phyloP scores from a whole-genome alignment of 2,329 filamentous ascomycete genomes.

The Metarhizium rileyi region DNA sequence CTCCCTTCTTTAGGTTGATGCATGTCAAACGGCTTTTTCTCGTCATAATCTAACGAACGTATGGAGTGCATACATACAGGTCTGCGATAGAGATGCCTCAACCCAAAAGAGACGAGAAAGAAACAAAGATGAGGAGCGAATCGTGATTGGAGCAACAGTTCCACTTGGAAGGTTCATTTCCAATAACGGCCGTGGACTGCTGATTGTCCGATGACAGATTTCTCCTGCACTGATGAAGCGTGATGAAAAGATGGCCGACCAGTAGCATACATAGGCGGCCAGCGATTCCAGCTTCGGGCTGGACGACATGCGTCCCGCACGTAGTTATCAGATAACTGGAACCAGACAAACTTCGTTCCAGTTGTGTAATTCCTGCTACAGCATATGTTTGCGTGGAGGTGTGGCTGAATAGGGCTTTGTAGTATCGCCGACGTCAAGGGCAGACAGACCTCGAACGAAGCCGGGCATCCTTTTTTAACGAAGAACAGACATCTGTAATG shows the following conservation, averaged over 20 bases:
- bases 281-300: background rate
- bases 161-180: background rate
- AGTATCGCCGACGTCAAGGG: no score
- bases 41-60: slow-evolving; percentile 2
- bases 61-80: background rate
- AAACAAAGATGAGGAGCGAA: background rate
- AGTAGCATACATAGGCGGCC: background rate
- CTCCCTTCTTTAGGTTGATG: background rate
- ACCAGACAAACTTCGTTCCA: background rate
- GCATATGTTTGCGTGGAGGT: background rate
- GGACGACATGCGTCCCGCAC: background rate
- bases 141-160: background rate
- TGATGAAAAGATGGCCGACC: background rate
- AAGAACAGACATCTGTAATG: no score
- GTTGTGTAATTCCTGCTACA: background rate
- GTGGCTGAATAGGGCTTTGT: background rate
- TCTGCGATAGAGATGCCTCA: background rate
- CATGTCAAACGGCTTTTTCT: background rate
- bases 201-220: background rate
- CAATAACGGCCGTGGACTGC: background rate
- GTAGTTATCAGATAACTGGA: background rate
- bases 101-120: background rate
- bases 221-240: background rate
- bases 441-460: no score
- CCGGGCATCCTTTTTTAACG: no score